Evolutionary conservation across 106 monocot species (phyloP).

Genomic region (Posidonia australis): DNA sequence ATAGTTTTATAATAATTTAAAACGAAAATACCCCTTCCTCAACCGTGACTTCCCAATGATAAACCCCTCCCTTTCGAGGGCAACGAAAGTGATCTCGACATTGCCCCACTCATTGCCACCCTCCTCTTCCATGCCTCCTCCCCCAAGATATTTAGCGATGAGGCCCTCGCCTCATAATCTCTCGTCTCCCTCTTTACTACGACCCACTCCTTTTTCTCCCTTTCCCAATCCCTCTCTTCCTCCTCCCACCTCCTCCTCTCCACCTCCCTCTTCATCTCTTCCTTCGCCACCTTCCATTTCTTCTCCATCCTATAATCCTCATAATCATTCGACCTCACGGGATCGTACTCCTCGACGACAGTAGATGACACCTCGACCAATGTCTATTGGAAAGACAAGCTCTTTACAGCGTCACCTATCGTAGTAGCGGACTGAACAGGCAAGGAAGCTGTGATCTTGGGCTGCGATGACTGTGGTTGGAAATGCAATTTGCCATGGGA

Average conservation of each 20-base stretch:
- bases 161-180: constrained; percentile 36
- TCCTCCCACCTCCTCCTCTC: constrained; percentile 76
- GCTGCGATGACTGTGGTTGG: no score
- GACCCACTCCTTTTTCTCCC: constrained; percentile 63
- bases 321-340: constrained; percentile 89
- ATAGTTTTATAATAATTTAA: no score
- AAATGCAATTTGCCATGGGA: no score
- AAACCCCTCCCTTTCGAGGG: constrained; percentile 65
- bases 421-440: not conserved
- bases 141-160: constrained; percentile 69
- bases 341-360: constrained; percentile 86
- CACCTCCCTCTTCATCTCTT: constrained; percentile 67
- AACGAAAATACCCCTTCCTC: no score
- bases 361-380: constrained; percentile 66
- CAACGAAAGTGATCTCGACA: constrained; percentile 49
- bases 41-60: constrained; percentile 67
- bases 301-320: constrained; percentile 84
- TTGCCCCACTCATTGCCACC: constrained; percentile 66
- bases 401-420: constrained; percentile 20
- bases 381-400: constrained; percentile 54
- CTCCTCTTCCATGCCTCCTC: no score
- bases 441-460: no score
- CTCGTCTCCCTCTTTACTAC: constrained; percentile 42
- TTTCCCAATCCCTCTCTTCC: constrained; percentile 80
- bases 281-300: constrained; percentile 51